These are phyloP conservation scores for Seminavis robusta DNA, from an alignment of 108 stramenopile genomes.

Conservation along the genomic window DNA sequence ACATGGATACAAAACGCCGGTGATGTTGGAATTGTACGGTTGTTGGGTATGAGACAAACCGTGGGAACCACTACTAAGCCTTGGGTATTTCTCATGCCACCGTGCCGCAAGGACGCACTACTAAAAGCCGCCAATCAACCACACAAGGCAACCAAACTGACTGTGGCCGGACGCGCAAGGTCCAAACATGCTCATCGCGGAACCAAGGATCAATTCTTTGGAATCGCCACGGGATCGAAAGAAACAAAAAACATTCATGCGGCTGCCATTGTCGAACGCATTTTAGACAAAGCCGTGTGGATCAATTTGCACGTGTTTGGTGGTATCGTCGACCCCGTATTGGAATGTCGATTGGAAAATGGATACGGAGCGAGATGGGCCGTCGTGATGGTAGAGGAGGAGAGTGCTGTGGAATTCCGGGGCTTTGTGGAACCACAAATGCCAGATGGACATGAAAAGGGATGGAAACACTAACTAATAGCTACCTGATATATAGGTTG, in stretches of 20 bases:
- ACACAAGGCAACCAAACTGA: constrained; percentile 19
- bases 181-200: constrained; percentile 52
- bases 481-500: no score
- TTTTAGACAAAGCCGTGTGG: constrained; percentile 31
- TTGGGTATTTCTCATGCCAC: no score
- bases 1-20: not conserved
- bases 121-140: constrained; percentile 10
- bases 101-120: constrained; percentile 4
- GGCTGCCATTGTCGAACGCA: constrained; percentile 1
- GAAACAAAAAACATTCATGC: constrained; percentile 25
- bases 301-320: constrained; percentile 42
- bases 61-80: constrained; percentile 12
- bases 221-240: constrained; percentile 20
- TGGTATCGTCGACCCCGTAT: constrained; percentile 10
- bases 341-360: constrained; percentile 19
- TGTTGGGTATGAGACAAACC: constrained; percentile 6
- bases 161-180: constrained; percentile 37
- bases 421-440: constrained; percentile 44
- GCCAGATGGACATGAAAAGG: constrained; percentile 36
- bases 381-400: constrained; percentile 1
- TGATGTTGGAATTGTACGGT: not conserved
- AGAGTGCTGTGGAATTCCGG: constrained; percentile 18
- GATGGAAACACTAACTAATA: constrained; percentile 30
- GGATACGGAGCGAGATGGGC: constrained; percentile 49
- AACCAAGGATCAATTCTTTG: constrained; percentile 30